Percentiles rank a stretch among this genome's conserved stretches.
phyloP scores from a whole-genome alignment of 2,329 filamentous ascomycete genomes.

The Parastagonospora nodorum region DNA sequence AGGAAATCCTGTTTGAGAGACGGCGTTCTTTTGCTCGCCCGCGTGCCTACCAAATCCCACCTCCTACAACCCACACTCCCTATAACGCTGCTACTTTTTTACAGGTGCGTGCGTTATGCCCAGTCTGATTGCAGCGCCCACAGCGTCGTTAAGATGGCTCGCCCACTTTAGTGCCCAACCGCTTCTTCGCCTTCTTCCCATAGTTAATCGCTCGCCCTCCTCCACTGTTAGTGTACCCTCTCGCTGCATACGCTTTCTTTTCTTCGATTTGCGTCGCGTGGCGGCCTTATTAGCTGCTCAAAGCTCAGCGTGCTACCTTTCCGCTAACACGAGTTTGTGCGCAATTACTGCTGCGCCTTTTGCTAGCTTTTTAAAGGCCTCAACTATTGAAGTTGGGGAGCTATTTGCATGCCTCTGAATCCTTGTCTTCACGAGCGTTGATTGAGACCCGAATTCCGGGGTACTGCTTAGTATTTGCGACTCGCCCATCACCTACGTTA shows the following conservation, averaged over 20 bases:
- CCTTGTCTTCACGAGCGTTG: neutral
- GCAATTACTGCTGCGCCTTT: neutral
- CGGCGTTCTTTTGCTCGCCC: no score
- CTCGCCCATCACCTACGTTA: no score
- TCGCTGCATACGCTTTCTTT: slow-evolving; percentile 5
- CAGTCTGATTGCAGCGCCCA: no score
- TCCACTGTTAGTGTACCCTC: neutral
- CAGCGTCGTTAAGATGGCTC: no score
- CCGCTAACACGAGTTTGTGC: slow-evolving; percentile 1
- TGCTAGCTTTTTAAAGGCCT: slow-evolving; percentile 7
- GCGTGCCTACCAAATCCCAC: no score
- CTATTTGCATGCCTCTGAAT: slow-evolving; percentile 2
- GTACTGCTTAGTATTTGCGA: slow-evolving; percentile 20
- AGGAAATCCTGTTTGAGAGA: no score
- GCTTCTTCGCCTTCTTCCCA: no score
- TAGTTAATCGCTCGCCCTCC: neutral
- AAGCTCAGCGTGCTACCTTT: slow-evolving; percentile 7
- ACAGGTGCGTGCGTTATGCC: no score
- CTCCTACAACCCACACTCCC: no score
- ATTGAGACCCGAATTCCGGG: slow-evolving; percentile 14
- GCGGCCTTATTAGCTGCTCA: slow-evolving; percentile 1
- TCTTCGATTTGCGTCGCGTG: slow-evolving; percentile 1
- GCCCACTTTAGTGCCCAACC: no score
- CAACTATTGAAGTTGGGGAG: slow-evolving; percentile 8
- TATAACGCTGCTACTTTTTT: no score